Evolutionary conservation across 164 flowering plant species (phyloP), one percentile per base, ranked within the genome.

Genomic region (Magnolia kwangsiensis): DNA sequence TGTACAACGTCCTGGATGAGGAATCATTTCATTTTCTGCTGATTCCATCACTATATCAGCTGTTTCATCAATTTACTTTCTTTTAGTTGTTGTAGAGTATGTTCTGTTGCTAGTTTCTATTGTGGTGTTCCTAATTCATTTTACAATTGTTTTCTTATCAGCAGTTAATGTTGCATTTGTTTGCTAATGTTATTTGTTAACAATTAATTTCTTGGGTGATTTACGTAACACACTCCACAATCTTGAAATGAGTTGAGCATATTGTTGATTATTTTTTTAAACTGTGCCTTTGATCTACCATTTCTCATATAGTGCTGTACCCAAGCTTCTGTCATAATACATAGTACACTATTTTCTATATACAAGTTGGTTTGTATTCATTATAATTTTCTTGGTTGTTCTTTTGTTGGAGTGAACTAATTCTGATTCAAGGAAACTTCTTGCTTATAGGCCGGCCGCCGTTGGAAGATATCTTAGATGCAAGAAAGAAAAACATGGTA

Each of bases 401-500:
- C 10, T 6, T 63, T 29, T 19, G 21, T 66, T n/a, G 7, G n/a
- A 31, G 3, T 69, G 45, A 27, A 59, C 24, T 18, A 29, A 8
- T 50, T 63, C 23, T 45, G 9, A 24, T 16, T 76, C 72, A 50
- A 24, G 67, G 31, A 66, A 7, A 21, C 63, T 29, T 59, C 18
- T 50, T 7, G 16, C 27, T 49, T 79, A 51, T 70, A 82, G 81
- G 84, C 10, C 81, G 84, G 58, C 84, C 84, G 24, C 50, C 84
- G 7, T 58, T 82, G 70, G 84, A 79, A 76, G 72, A 63, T 19
- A 73, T 82, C 21, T 74, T 82, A 67, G 80, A 79, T 51, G 80
- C 77, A 23, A 75, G 79, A 76, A 81, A 24, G 75, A 72, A 79
- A 77, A 82, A 77, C 24, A 77, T 14, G 81, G 84, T 82, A 79